phyloP scores from a whole-genome alignment of 768 basidiomycete species.

The Rhizopogon rudus region DNA sequence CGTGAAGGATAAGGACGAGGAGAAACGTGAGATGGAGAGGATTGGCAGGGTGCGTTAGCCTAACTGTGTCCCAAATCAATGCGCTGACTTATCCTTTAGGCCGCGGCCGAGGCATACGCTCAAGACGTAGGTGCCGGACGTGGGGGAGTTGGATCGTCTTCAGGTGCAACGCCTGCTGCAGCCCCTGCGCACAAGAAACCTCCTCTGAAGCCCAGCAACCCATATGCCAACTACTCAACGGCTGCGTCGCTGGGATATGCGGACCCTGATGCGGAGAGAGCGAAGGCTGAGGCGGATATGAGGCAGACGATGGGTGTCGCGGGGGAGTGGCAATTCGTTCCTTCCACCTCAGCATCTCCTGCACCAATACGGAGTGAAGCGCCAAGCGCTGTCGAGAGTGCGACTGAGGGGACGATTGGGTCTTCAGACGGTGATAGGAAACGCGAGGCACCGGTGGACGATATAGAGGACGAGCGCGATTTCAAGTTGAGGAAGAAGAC shows the following conservation, averaged over 20 bases:
- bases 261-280: conserved; percentile 70
- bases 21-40: conserved; percentile 78
- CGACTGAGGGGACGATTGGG: conserved; percentile 11
- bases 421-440: conserved; percentile 31
- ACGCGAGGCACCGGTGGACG: conserved; percentile 41
- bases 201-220: conserved; percentile 52
- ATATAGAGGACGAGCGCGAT: conserved; percentile 40
- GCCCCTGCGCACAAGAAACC: conserved; percentile 32
- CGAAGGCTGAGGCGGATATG: conserved; percentile 54
- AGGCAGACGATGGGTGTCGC: conserved; percentile 62
- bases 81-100: conserved; percentile 34
- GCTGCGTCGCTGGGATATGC: conserved; percentile 76
- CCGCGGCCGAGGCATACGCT: conserved; percentile 76
- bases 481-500: conserved; percentile 72
- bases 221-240: conserved; percentile 84
- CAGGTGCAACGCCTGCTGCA: conserved; percentile 22
- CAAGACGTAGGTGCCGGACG: conserved; percentile 70
- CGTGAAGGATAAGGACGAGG: conserved; percentile 80
- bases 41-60: conserved; percentile 65
- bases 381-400: neutral
- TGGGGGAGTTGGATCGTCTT: conserved; percentile 25
- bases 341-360: conserved; percentile 21
- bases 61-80: neutral
- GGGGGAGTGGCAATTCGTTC: conserved; percentile 75
- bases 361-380: conserved; percentile 2